phyloP scores from a whole-genome alignment of 2,329 filamentous ascomycete species.

The Talaromyces marneffei region DNA sequence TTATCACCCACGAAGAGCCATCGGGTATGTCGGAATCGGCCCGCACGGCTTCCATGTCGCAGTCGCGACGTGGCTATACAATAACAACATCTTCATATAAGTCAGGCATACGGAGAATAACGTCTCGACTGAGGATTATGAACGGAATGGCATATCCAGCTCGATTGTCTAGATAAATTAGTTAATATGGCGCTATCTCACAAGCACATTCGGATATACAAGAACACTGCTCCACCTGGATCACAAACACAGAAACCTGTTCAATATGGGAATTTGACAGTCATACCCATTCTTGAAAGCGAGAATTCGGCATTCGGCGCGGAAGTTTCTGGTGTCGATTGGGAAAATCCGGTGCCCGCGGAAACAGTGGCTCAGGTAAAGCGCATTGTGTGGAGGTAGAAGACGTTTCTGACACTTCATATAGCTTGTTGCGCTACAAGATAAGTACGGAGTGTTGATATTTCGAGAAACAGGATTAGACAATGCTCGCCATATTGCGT shows the following conservation, averaged over 20 bases:
- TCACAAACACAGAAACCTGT: background rate
- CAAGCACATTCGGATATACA: conserved; percentile 15
- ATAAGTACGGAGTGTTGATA: conserved; percentile 22
- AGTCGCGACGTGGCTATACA: background rate
- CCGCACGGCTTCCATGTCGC: conserved; percentile 15
- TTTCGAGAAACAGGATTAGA: conserved; percentile 21
- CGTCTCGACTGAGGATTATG: background rate
- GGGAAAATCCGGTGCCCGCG: conserved; percentile 11
- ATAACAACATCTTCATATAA: background rate
- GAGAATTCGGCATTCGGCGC: conserved; percentile 14
- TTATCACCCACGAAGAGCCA: background rate
- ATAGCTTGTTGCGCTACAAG: conserved; percentile 22
- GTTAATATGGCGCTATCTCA: conserved; percentile 7
- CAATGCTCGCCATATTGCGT: conserved; percentile 21
- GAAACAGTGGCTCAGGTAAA: conserved; percentile 15
- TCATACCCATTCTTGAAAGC: conserved; percentile 13
- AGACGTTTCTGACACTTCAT: background rate
- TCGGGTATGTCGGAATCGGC: conserved; percentile 15
- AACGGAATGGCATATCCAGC: background rate
- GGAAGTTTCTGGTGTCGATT: conserved; percentile 16
- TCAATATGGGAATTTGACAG: conserved; percentile 11
- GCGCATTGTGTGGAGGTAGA: background rate
- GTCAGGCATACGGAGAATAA: background rate
- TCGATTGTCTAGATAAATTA: background rate
- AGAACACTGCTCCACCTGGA: conserved; percentile 13